Conservation (phyloP, 768 basidiomycete species). For the Pleurotus platypus region DNA sequence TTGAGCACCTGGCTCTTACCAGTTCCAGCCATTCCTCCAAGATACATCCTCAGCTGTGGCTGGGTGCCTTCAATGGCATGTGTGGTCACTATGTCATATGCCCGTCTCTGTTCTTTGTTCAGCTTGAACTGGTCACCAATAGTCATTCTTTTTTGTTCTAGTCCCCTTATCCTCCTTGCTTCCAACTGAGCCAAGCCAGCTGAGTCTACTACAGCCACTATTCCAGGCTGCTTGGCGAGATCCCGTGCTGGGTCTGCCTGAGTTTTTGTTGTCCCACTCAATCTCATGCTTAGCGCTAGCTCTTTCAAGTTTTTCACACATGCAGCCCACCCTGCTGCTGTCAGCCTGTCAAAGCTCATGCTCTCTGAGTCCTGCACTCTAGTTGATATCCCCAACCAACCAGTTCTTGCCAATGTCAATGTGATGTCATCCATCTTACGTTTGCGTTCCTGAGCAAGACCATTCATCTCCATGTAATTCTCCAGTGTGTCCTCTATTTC, state of each 20-base stretch:
- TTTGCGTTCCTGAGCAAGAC: background rate
- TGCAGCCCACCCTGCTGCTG: background rate
- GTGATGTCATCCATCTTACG: background rate
- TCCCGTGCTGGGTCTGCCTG: background rate
- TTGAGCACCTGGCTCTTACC: conserved; percentile 27
- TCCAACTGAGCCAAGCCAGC: background rate
- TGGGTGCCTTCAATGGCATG: conserved; percentile 10
- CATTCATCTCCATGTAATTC: background rate
- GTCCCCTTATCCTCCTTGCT: background rate
- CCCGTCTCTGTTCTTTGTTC: conserved; percentile 28
- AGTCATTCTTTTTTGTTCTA: background rate
- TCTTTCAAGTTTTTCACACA: background rate
- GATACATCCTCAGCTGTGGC: conserved; percentile 23
- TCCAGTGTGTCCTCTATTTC: background rate
- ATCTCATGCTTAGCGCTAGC: background rate
- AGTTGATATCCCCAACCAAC: background rate
- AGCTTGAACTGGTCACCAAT: conserved; percentile 12
- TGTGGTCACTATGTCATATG: conserved; percentile 24
- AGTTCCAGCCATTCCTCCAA: conserved; percentile 29
- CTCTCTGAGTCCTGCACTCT: background rate
- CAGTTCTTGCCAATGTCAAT: background rate
- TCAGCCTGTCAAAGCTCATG: background rate
- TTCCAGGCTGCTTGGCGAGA: background rate
- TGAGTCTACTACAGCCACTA: background rate
- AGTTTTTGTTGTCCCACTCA: background rate